Evolutionary conservation across 192 early-diverging fungal species (phyloP), one percentile per base, ranked within the genome.

Genomic region (Rhizophagus clarus): DNA sequence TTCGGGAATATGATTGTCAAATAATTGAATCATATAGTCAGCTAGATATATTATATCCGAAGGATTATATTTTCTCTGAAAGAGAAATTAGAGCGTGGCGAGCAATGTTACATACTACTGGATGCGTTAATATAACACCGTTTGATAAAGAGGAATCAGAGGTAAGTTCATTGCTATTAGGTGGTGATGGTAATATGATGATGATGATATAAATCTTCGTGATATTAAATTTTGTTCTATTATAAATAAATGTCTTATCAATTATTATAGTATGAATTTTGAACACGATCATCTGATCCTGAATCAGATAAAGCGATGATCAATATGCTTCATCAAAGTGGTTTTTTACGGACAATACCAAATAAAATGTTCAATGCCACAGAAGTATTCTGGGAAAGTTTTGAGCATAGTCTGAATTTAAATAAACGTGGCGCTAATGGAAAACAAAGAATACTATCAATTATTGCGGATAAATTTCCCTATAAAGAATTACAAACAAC

Each of bases 191-290:
- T 47, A 49, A 49, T 49, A 4, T 49, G 47, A 12, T 49, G 49
- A 4, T 63, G n/a, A 24, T 62, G 6, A 0, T 62, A 62, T 26
- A 62, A 62, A 17, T n/a, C n/a, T 62, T 62, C 10, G 26, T 62
- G 4, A 28, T 26, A 10, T 17, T 20, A 62, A 62, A 26, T 62
- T 62, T 8, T 28, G 37, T 37, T 45, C 42, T 45, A 11, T 28
- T 28, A 63, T 28, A n/a, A n/a, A n/a, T n/a, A n/a, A n/a, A n/a
- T n/a, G n/a, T 11, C 10, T 72, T 47, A 14, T 11, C 34, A 45
- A 72, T 7, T 45, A 20, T 40, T 47, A 45, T 31, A 72, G 69
- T 45, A 29, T 64, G 26, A 64, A 64, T 64, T 70, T n/a, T 70
- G 14, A n/a, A 40, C 22, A 1, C 10, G 22, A n/a, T 28, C 8